phyloP scores from a whole-genome alignment of 2,329 filamentous ascomycete genomes.

The Sporothrix luriei region DNA sequence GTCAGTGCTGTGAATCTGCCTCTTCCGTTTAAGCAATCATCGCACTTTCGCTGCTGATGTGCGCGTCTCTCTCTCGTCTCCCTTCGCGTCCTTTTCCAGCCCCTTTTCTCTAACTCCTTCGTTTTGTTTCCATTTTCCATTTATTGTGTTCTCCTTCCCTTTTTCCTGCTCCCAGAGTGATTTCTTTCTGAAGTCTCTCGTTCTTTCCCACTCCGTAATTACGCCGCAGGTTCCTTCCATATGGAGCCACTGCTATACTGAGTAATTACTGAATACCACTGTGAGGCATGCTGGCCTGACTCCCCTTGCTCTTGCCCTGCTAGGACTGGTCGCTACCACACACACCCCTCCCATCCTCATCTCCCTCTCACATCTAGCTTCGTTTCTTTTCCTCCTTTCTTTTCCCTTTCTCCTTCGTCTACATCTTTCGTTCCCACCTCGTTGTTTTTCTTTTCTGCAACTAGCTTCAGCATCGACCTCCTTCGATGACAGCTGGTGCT shows the following conservation, averaged over 20 bases:
- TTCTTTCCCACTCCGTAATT: constrained; percentile 5
- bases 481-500: constrained; percentile 15
- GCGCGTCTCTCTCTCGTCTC: constrained; percentile 12
- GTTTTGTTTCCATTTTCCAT: constrained; percentile 3
- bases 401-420: constrained; percentile 1
- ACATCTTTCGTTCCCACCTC: not conserved
- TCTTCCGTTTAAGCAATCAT: not conserved
- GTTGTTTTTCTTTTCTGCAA: constrained; percentile 20
- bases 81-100: not conserved
- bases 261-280: constrained; percentile 4
- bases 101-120: not conserved
- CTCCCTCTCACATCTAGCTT: constrained; percentile 24
- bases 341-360: constrained; percentile 18
- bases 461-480: constrained; percentile 14
- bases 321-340: not conserved
- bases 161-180: not conserved
- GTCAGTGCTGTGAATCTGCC: not conserved
- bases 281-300: not conserved
- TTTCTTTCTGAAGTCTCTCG: not conserved
- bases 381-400: constrained; percentile 23
- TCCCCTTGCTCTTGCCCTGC: constrained; percentile 6
- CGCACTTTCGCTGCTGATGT: not conserved
- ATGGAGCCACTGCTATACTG: no score
- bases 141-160: not conserved
- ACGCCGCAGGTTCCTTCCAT: not conserved